phyloP scores from a whole-genome alignment of 371 early-diverging fungal species.

The Mucor lusitanicus region DNA sequence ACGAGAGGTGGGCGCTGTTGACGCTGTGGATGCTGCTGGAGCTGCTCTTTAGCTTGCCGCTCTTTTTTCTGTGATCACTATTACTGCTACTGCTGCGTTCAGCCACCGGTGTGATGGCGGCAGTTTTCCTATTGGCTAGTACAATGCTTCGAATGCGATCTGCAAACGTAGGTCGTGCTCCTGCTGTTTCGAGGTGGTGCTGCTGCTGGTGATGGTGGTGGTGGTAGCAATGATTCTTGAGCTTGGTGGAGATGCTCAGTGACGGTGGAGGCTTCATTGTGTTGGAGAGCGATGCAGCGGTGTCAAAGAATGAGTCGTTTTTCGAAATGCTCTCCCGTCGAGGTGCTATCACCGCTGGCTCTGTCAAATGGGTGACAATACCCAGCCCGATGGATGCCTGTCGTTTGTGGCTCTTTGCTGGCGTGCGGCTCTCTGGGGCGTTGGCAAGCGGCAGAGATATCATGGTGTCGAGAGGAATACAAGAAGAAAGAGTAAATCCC shows the following conservation, averaged over 20 bases:
- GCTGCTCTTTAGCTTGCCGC: not conserved
- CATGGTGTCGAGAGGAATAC: not conserved
- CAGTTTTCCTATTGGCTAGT: slow-evolving; percentile 21
- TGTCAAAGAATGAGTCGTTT: slow-evolving; percentile 10
- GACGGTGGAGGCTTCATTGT: slow-evolving; percentile 11
- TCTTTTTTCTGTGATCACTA: not conserved
- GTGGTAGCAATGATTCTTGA: no score
- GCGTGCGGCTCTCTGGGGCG: not conserved
- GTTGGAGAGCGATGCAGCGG: not conserved
- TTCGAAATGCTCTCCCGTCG: not conserved
- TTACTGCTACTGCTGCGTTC: slow-evolving; percentile 12
- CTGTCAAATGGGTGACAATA: slow-evolving; percentile 29
- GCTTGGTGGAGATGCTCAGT: not conserved
- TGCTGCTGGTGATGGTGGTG: not conserved
- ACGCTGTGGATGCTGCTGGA: not conserved
- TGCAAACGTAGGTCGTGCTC: slow-evolving; percentile 11
- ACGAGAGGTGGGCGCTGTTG: not conserved
- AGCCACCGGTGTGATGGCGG: slow-evolving; percentile 8
- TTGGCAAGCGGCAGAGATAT: not conserved
- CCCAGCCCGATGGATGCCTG: slow-evolving; percentile 37
- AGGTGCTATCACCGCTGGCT: not conserved
- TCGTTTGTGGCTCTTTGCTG: slow-evolving; percentile 4
- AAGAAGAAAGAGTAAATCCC: slow-evolving; percentile 10
- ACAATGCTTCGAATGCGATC: slow-evolving; percentile 30
- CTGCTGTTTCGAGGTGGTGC: not conserved